Evolutionary conservation across 352 stramenopile species (phyloP).

Genomic region (Peronospora belbahrii): DNA sequence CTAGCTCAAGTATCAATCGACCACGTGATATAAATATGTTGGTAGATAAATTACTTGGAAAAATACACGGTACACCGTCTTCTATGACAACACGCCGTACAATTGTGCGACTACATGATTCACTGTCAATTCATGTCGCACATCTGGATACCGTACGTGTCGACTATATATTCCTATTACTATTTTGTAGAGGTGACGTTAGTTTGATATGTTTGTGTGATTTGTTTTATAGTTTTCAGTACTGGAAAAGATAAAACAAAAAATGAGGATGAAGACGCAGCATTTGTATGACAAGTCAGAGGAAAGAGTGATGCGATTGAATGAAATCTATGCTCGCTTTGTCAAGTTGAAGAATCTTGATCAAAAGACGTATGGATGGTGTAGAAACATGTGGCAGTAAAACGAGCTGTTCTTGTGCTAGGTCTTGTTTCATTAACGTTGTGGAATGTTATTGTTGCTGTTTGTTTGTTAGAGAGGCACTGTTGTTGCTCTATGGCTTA

Average conservation of each 20-base stretch:
- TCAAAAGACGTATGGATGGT: conserved; percentile 56
- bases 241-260: conserved; percentile 73
- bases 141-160: conserved; percentile 33
- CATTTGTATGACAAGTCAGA: conserved; percentile 38
- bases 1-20: conserved; percentile 15
- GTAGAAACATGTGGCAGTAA: no score
- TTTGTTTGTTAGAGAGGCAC: conserved; percentile 35
- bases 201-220: no score
- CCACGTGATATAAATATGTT: conserved; percentile 44
- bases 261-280: conserved; percentile 35
- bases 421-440: no score
- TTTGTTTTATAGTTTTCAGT: conserved; percentile 40
- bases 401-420: no score
- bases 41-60: conserved; percentile 44
- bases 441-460: not conserved
- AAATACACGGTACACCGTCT: conserved; percentile 47
- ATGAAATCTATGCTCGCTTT: conserved; percentile 76
- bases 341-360: conserved; percentile 67
- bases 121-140: conserved; percentile 12
- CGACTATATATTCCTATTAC: no score
- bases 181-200: no score
- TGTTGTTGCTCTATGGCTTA: conserved; percentile 55
- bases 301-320: conserved; percentile 42
- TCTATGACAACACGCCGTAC: conserved; percentile 48
- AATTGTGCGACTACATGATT: conserved; percentile 49